Evolutionary conservation across 306 rosid genomes (phyloP).

Genomic region (Leucaena leucocephala): DNA sequence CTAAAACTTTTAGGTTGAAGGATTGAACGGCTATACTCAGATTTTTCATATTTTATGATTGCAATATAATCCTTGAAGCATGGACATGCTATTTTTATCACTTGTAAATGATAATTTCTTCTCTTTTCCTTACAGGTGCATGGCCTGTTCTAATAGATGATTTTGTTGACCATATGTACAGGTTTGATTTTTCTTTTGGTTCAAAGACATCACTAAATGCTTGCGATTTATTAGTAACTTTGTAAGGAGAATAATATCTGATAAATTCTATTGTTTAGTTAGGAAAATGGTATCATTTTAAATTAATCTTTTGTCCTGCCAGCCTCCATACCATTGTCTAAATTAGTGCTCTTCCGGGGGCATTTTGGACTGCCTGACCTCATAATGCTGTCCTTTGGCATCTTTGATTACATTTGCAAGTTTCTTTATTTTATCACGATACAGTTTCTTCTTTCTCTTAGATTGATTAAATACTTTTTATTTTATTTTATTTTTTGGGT

Average conservation of each 20-base stretch:
- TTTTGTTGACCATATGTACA: conserved; percentile 94
- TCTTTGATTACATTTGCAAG: background rate
- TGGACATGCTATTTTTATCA: background rate
- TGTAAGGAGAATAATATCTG: background rate
- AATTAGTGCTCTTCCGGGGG: background rate
- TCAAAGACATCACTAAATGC: conserved; percentile 14
- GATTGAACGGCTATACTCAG: no score
- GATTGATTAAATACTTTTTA: background rate
- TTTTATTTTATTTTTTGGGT: background rate
- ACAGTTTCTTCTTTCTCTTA: background rate
- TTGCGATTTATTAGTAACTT: background rate
- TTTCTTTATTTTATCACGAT: background rate
- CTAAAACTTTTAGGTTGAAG: no score
- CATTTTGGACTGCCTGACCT: background rate
- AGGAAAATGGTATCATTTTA: background rate
- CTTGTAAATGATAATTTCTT: background rate
- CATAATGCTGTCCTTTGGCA: background rate
- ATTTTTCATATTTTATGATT: background rate
- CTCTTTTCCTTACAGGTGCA: conserved; percentile 68
- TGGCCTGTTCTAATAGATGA: conserved; percentile 99
- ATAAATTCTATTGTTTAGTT: conserved; percentile 17
- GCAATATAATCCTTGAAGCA: no score
- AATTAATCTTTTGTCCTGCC: background rate
- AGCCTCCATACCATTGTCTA: background rate
- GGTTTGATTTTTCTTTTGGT: conserved; percentile 58